Evolutionary conservation across 768 basidiomycete genomes (phyloP).

Genomic region (Hydnum rufescens): DNA sequence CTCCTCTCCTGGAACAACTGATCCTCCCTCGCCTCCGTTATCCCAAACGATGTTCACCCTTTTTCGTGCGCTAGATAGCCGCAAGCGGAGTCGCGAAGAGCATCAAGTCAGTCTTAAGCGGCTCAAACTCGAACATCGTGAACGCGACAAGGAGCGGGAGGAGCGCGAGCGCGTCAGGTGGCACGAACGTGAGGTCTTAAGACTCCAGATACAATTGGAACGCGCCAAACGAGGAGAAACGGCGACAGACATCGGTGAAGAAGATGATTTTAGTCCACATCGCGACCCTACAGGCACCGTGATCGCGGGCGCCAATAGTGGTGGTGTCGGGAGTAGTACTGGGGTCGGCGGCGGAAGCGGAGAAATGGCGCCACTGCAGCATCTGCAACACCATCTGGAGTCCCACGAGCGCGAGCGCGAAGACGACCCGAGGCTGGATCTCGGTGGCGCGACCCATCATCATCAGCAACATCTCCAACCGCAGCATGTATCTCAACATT

Average conservation of each 20-base stretch:
- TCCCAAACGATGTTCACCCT: slow-evolving; percentile 2
- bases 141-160: slow-evolving; percentile 9
- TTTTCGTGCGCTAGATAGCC: not conserved
- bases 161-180: slow-evolving; percentile 8
- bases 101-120: slow-evolving; percentile 1
- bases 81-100: slow-evolving; percentile 7
- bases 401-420: not conserved
- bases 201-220: slow-evolving; percentile 9
- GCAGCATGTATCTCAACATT: too few species aligned
- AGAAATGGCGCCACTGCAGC: not conserved
- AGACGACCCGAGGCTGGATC: not conserved
- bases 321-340: not conserved
- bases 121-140: slow-evolving; percentile 1
- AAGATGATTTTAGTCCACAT: not conserved
- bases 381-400: not conserved
- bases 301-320: not conserved
- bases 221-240: not conserved
- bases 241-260: not conserved
- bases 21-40: slow-evolving; percentile 7
- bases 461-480: not conserved
- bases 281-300: not conserved
- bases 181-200: slow-evolving; percentile 10
- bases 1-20: not conserved
- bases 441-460: not conserved
- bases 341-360: not conserved